phyloP scores from a whole-genome alignment of 2,329 filamentous ascomycete species.

The Ceratocystis cubensis region DNA sequence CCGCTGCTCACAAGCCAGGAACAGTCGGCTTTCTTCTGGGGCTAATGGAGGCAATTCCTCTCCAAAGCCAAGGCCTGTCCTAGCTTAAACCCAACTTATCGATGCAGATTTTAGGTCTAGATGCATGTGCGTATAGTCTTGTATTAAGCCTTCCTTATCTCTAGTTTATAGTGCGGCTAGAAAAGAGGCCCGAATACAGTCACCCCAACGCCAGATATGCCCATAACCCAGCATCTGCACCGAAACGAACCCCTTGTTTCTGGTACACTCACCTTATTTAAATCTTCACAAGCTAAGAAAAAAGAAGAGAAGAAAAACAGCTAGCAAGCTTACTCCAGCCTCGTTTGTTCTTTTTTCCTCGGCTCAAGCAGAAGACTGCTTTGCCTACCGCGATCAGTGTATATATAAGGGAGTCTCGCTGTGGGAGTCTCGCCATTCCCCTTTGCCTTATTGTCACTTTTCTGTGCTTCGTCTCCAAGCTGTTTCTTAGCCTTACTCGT shows the following conservation, averaged over 20 bases:
- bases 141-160: not conserved
- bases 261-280: too few relatives aligned
- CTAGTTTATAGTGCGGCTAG: not conserved
- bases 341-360: not conserved
- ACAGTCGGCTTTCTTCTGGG: not conserved
- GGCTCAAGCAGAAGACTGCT: not conserved
- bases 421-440: too few relatives aligned
- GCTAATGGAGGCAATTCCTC: not conserved
- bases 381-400: too few relatives aligned
- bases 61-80: not conserved
- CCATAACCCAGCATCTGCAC: not conserved
- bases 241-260: not conserved
- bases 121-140: not conserved
- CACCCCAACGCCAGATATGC: too few relatives aligned
- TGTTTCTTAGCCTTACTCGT: too few relatives aligned
- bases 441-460: too few relatives aligned
- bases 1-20: not conserved
- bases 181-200: conserved; percentile 1
- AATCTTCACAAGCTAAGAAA: not conserved
- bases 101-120: not conserved
- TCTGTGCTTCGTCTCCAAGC: too few relatives aligned
- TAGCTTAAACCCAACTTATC: not conserved
- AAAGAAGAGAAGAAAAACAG: not conserved
- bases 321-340: not conserved
- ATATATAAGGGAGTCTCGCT: too few relatives aligned